Evolutionary conservation across 2,329 filamentous ascomycete genomes (phyloP), one percentile per base, ranked within the genome.

Genomic region (Ophiostoma piceae): DNA sequence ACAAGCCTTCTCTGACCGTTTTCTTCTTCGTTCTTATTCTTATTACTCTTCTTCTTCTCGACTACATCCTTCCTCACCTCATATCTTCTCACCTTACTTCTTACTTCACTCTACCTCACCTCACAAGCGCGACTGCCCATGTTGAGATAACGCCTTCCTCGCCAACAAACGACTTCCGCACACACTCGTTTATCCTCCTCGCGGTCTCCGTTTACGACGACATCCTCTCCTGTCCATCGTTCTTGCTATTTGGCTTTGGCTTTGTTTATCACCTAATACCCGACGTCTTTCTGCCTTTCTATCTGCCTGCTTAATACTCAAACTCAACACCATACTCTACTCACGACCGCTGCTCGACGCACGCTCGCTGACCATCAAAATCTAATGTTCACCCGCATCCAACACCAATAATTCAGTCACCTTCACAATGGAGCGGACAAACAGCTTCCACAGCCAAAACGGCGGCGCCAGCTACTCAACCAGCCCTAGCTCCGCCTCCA

Each of bases 401-500:
- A 39, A 16, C 68, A 71, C 47, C 35, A 22, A 19, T 16, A 22
- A 29, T n/a, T 51, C 51, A 54, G 16, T 26, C 65, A 29, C 37
- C 64, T 14, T 41, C 39, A 26, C 37, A 12, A 73, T 73, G 71
- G 70, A 73, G 16, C 71, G 60, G 62, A 12, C 65, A 19, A 54
- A 69, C 64, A 69, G 67, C n/a, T 70, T 70, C 64, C 47, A 62
- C 29, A 66, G 66, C 64, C 47, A 66, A 26, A 66, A 64, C 29
- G 71, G 69, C 67, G 64, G 71, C n/a, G 66, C 72, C 64, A 71
- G 67, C 71, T 70, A 66, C 51, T 60, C 71, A 3, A 68, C 71
- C 57, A 71, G 71, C 62, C 43, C 65, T 29, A 70, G 69, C 60
- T 69, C 66, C 14, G 69, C 69, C 2, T 67, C 72, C 22, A 74